Base-by-base conservation (phyloP, 192 early-diverging fungal species). In the Coemansia sp. region DNA sequence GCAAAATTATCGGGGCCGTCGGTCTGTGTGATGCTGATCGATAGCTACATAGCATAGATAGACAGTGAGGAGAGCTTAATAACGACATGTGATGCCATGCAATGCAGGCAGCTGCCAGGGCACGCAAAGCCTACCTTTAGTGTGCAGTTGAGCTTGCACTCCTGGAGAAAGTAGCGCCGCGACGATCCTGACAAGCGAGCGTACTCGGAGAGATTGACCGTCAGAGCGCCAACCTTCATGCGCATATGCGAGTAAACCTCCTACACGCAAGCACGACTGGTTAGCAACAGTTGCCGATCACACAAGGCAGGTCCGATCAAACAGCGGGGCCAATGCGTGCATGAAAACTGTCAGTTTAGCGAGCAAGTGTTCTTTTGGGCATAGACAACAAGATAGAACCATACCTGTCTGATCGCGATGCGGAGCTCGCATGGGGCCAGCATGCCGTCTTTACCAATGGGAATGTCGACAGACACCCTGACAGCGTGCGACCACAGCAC, bases 181-280 rank as follows among this genome's bases (percentile, higher is more conserved):
- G 85, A 82, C 43, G 81, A 82, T 35, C 59, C 69, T 12, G 82
- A 74, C 43, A 77, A 70, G 43, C 75, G 78, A 14, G 88, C 91
- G 66, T 88, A 92, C 65, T 93, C 90, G 9, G 92, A 85, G n/a
- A 95, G 79, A 74, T 93, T 92, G 53, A 95, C 68, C 6, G 78
- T 64, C 29, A 95, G 81, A 37, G 69, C 72, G 41, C 94, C 94
- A 45, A 82, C 57, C 62, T 64, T 70, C 35, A 65, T 66, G 57
- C 62, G 75, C 59, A 66, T 57, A 65, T 80, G 73, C 39, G 71
- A 65, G 52, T 79, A 74, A 16, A 79, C 77, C 58, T 79, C 77
- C 77, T 79, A 79, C 62, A 62, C 37, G 10, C 16, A 51, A 41
- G n/a, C 29, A 50, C n/a, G 43, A 12, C 50, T 63, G 26, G 52